Conservation (phyloP, 2,329 filamentous ascomycete species). For the Talaromyces sp. region DNA sequence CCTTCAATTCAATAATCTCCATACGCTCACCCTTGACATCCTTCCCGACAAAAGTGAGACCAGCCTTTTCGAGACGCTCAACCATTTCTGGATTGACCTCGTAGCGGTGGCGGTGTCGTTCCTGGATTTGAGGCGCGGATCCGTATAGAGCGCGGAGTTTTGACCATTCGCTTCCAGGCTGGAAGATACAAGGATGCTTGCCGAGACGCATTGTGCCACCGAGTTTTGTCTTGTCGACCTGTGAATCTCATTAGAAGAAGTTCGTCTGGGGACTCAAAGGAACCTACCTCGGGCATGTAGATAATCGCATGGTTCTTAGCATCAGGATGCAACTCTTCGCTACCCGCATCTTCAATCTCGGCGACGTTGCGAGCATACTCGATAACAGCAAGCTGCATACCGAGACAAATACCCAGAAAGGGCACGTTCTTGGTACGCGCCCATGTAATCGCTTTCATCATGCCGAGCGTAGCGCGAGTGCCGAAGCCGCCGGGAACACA, state of each 20-base stretch:
- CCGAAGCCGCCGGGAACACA: slow-evolving; percentile 71
- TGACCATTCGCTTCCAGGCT: slow-evolving; percentile 71
- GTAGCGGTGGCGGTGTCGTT: slow-evolving; percentile 85
- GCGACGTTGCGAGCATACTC: slow-evolving; percentile 65
- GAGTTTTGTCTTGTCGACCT: slow-evolving; percentile 65
- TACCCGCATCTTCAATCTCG: slow-evolving; percentile 8
- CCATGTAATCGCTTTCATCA: slow-evolving; percentile 84
- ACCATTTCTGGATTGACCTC: slow-evolving; percentile 83
- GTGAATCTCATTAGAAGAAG: not conserved
- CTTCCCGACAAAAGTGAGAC: slow-evolving; percentile 73
- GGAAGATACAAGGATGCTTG: slow-evolving; percentile 70
- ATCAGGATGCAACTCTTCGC: slow-evolving; percentile 9
- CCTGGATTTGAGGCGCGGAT: slow-evolving; percentile 48
- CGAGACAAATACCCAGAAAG: slow-evolving; percentile 85
- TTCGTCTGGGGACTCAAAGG: not conserved
- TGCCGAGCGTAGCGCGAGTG: slow-evolving; percentile 76
- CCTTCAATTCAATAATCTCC: slow-evolving; percentile 77
- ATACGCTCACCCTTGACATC: slow-evolving; percentile 74
- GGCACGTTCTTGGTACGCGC: slow-evolving; percentile 76
- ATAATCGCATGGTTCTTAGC: slow-evolving; percentile 65
- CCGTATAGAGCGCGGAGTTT: slow-evolving; percentile 74
- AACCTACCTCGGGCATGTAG: slow-evolving; percentile 75
- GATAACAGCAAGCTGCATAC: slow-evolving; percentile 89
- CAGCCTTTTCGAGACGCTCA: slow-evolving; percentile 62
- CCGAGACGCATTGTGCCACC: slow-evolving; percentile 88